Evolutionary conservation across 768 basidiomycete species (phyloP).

Genomic region (Lyophyllum semitale): DNA sequence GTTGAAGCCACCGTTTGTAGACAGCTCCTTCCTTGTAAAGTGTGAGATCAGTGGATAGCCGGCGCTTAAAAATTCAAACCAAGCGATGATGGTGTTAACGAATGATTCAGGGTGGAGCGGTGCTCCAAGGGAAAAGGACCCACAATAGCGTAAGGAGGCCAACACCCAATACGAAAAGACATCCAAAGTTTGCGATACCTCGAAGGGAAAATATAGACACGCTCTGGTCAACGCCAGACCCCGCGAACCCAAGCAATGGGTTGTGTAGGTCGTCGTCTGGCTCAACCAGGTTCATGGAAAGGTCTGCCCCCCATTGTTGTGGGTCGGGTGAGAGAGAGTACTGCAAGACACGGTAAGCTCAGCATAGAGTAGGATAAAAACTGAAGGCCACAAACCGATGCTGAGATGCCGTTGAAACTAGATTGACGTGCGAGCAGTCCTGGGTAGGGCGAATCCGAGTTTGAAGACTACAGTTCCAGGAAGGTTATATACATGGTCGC

Average conservation of each 20-base stretch:
- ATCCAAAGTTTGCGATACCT: conserved; percentile 65
- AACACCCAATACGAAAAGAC: conserved; percentile 49
- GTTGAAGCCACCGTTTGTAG: conserved; percentile 36
- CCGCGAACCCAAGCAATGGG: conserved; percentile 41
- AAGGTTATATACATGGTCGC: not conserved
- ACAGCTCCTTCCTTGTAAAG: conserved; percentile 22
- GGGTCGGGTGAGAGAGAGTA: conserved; percentile 58
- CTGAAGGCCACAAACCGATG: conserved; percentile 12
- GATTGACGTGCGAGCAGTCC: conserved; percentile 10
- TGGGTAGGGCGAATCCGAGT: conserved; percentile 23
- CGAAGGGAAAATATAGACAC: conserved; percentile 45
- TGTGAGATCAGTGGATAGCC: conserved; percentile 40
- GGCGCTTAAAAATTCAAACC: conserved; percentile 24
- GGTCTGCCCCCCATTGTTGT: conserved; percentile 50
- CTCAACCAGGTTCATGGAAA: conserved; percentile 45
- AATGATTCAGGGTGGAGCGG: not conserved
- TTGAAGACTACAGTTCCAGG: conserved; percentile 11
- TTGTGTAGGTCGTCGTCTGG: conserved; percentile 63
- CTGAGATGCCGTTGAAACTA: conserved; percentile 12
- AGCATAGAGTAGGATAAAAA: not conserved
- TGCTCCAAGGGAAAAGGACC: conserved; percentile 30
- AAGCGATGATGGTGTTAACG: not conserved
- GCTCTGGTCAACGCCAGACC: conserved; percentile 17
- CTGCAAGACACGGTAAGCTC: conserved; percentile 27
- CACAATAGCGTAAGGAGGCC: conserved; percentile 63